Evolutionary conservation across 2,329 filamentous ascomycete species (phyloP).

Genomic region (Endoconidiophora laricicola): DNA sequence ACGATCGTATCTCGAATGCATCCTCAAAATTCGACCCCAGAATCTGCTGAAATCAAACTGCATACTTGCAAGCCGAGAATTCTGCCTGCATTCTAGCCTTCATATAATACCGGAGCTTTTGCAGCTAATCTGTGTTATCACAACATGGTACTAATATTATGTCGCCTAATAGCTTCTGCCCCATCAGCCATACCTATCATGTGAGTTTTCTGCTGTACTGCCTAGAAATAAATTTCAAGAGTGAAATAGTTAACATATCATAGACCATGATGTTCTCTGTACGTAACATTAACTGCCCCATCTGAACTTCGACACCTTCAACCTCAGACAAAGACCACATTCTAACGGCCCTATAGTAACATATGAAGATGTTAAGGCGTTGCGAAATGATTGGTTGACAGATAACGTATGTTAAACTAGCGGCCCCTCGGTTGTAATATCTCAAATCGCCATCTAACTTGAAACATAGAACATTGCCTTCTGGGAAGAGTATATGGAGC

Average conservation of each 20-base stretch:
- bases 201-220: constrained; percentile 20
- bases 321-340: background rate
- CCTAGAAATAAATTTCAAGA: background rate
- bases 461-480: constrained; percentile 74
- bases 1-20: no score
- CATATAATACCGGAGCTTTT: no score
- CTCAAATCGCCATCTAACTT: constrained; percentile 2
- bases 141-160: background rate
- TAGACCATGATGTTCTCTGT: constrained; percentile 24
- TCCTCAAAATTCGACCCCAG: no score
- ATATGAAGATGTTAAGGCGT: constrained; percentile 64
- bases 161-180: constrained; percentile 19
- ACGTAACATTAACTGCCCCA: constrained; percentile 13
- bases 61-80: no score
- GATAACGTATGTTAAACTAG: constrained; percentile 55
- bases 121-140: background rate
- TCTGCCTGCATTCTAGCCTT: no score
- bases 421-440: constrained; percentile 2
- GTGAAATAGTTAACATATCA: constrained; percentile 7
- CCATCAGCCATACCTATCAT: constrained; percentile 27
- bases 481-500: constrained; percentile 96
- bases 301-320: no score
- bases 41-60: no score
- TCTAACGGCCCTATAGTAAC: constrained; percentile 12
- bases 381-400: constrained; percentile 89